phyloP scores from a whole-genome alignment of 257 asterid genomes.

The Ehretia macrophylla region DNA sequence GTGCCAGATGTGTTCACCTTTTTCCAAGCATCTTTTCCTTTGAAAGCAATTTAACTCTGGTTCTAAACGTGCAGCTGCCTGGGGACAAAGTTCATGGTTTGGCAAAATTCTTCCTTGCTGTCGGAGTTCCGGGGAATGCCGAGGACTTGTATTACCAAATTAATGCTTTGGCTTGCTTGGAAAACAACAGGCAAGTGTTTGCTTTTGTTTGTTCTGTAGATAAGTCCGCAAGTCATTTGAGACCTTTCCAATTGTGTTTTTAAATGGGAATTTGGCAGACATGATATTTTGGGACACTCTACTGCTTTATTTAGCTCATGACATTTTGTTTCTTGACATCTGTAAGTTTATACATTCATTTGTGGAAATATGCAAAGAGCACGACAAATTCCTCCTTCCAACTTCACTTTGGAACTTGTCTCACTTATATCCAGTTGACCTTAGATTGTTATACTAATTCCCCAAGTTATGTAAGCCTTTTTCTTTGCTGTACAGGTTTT shows the following conservation, averaged over 20 bases:
- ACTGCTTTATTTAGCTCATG: not conserved
- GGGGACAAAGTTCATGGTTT: constrained; percentile 81
- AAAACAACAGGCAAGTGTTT: constrained; percentile 56
- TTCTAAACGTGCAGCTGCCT: constrained; percentile 64
- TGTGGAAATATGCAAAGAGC: not conserved
- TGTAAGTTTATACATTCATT: not conserved
- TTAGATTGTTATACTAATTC: not conserved
- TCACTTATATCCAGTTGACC: not conserved
- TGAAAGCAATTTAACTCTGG: constrained; percentile 4
- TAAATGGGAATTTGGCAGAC: too few species aligned
- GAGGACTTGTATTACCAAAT: constrained; percentile 79
- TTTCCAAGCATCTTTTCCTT: not conserved
- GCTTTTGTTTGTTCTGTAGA: not conserved
- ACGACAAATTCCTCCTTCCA: too few species aligned
- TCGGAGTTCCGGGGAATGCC: constrained; percentile 81
- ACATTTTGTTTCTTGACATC: not conserved
- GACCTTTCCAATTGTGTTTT: too few species aligned
- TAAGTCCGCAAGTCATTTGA: too few species aligned
- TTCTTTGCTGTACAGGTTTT: constrained; percentile 46
- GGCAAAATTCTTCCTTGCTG: constrained; percentile 81
- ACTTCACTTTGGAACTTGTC: not conserved
- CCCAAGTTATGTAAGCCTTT: not conserved
- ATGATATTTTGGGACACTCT: not conserved
- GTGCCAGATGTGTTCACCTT: not conserved
- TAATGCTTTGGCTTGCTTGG: constrained; percentile 76